Evolutionary conservation across 106 monocot genomes (phyloP).

Genomic region (Platanthera guangdongensis): DNA sequence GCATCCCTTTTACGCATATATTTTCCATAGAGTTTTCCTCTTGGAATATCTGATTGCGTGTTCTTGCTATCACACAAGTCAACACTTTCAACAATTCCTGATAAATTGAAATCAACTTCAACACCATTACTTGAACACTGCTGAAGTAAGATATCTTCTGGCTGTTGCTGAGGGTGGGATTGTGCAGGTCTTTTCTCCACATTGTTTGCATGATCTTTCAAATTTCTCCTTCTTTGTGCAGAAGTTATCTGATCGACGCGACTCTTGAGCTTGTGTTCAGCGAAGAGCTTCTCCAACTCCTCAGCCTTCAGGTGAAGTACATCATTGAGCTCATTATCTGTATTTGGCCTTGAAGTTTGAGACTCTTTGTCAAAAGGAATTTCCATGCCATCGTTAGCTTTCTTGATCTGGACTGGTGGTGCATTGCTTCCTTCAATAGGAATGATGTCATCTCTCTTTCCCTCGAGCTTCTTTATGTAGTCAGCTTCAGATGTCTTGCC

Average conservation of each 20-base stretch:
- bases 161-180: slow-evolving; percentile 9
- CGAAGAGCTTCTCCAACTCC: slow-evolving; percentile 88
- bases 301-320: slow-evolving; percentile 80
- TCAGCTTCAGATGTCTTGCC: slow-evolving; percentile 24
- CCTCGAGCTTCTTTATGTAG: slow-evolving; percentile 18
- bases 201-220: slow-evolving; percentile 16
- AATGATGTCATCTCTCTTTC: slow-evolving; percentile 16
- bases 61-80: slow-evolving; percentile 15
- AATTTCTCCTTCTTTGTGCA: slow-evolving; percentile 41
- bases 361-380: slow-evolving; percentile 15
- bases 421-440: slow-evolving; percentile 5
- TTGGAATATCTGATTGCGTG: slow-evolving; percentile 34
- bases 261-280: slow-evolving; percentile 70
- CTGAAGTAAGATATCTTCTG: slow-evolving; percentile 11
- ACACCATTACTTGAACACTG: slow-evolving; percentile 16
- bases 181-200: slow-evolving; percentile 17
- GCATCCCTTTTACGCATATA: slow-evolving; percentile 79
- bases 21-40: slow-evolving; percentile 65
- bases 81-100: slow-evolving; percentile 32
- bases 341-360: slow-evolving; percentile 31
- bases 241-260: slow-evolving; percentile 37
- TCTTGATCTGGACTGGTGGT: slow-evolving; percentile 12
- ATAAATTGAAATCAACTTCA: slow-evolving; percentile 38
- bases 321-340: slow-evolving; percentile 66
- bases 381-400: slow-evolving; percentile 22